Conservation (phyloP, 495 filamentous ascomycete species). For the Lineolata rhizophorae region DNA sequence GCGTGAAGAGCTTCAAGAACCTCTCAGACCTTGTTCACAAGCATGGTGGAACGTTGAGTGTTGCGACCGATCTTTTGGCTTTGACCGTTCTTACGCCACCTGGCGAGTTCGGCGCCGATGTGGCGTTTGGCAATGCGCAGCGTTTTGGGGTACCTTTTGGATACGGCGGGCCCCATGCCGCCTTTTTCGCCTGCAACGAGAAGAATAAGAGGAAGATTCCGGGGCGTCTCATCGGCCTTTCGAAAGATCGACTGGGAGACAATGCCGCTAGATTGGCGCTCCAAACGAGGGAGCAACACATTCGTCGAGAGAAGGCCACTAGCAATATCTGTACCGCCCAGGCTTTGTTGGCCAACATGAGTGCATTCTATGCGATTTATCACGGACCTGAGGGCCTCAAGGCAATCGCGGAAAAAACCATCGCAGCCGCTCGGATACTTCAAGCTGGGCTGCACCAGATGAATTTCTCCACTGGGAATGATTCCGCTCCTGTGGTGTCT, state of each 20-base stretch:
- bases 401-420: slow-evolving; percentile 59
- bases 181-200: slow-evolving; percentile 86
- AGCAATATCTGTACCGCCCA: slow-evolving; percentile 98
- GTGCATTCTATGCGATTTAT: slow-evolving; percentile 92
- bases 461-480: slow-evolving; percentile 40
- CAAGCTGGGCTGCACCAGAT: slow-evolving; percentile 41
- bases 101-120: slow-evolving; percentile 90
- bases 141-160: slow-evolving; percentile 86
- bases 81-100: slow-evolving; percentile 79
- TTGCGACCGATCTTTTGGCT: slow-evolving; percentile 80
- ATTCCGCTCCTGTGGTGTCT: slow-evolving; percentile 31
- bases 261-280: slow-evolving; percentile 72
- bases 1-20: slow-evolving; percentile 48
- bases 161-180: slow-evolving; percentile 86
- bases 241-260: slow-evolving; percentile 73
- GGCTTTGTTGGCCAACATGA: slow-evolving; percentile 91
- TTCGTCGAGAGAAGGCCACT: slow-evolving; percentile 91
- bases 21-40: slow-evolving; percentile 62
- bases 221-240: slow-evolving; percentile 77
- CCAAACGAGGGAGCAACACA: slow-evolving; percentile 94
- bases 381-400: slow-evolving; percentile 76
- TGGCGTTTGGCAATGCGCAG: slow-evolving; percentile 93
- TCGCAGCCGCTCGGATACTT: slow-evolving; percentile 46
- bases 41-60: slow-evolving; percentile 62
- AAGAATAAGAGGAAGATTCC: slow-evolving; percentile 95